Base-by-base conservation (phyloP, 2,329 filamentous ascomycete species). In the Nigrospora sphaerica region DNA sequence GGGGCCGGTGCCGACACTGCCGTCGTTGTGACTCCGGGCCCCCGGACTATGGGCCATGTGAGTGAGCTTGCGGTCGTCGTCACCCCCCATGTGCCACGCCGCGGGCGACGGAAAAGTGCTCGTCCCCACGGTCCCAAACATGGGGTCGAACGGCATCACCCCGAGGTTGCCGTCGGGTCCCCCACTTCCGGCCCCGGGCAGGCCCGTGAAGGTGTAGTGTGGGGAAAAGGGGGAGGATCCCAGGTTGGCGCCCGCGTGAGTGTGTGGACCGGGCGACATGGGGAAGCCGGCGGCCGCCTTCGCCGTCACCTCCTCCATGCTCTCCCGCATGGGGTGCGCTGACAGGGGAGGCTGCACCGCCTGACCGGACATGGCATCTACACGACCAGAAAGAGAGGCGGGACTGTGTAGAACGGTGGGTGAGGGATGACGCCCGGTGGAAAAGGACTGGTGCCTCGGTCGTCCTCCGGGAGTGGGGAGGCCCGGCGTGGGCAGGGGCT, bases 71-170 rank as follows among this genome's bases (percentile, higher is more conserved):
- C 49, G 72, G 67, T 62, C 68, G 42, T 57, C 48, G 18, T 55
- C 55, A 1, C 69, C 68, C 12, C 70, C 69, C 2, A 62, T 64
- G 13, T 77, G 68, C 74, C 77, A 80, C 3, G 71, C 65, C 1
- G 73, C 69, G 4, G 73, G 71, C 42, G 73, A 77, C n/a, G 69
- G 64, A 53, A 77, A 77, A 1, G 72, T 68, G 43, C 77, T 77
- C 16, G 76, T 75, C 5, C 76, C 68, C 5, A 79, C 56, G 10
- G 70, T 70, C 12, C 77, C 75, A 54, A 83, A 83, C 76, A 83
- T 81, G 12, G 77, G 74, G 50, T 82, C 78, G 55, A 73, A 81
- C 3, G 61, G 59, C 4, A 56, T 58, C 19, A 59, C 58, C 16
- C 57, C 62, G 14, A 61, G 59, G 23, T 55, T 62, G 39, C 52